Evolutionary conservation across 768 basidiomycete species (phyloP), one percentile per base, ranked within the genome.

Genomic region (Dictyophora rubrovolvata): DNA sequence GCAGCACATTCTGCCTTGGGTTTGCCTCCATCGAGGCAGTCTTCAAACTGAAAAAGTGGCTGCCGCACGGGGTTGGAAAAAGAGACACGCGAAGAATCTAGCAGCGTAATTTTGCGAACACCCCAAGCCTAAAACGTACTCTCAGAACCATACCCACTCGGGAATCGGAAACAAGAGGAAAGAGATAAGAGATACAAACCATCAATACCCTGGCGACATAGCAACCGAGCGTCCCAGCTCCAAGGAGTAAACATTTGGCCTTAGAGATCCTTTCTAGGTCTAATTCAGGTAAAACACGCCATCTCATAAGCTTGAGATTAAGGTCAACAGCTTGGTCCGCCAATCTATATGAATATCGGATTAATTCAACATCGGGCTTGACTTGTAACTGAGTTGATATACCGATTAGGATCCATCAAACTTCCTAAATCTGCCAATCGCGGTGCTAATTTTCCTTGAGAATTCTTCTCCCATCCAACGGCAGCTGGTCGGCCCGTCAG

Each of bases 41-140:
- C 96, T 58, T 86, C 85, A 64, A 97, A 98, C 64, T 93, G 89
- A 66, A 98, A 99, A 7, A 99, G 75, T 1, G 96, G 96, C 69
- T 99, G 96, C 36, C 96, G 81, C 52, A 97, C 96, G 2, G 96
- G 96, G 70, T 99, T 98, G 20, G 93, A 97, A 72, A 94, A 98
- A 0, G 93, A 94, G 11, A 98, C 94, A 48, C 79, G 83, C 0
- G 85, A 84, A 16, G 89, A 94, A 72, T 99, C 95, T 52, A 96
- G 84, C 48, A 99, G 81, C 0, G 93, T 93, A 67, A 98, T 96
- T 10, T 80, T 93, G 23, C 92, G 82, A 11, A 98, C 87, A 10
- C 96, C 95, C 95, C 96, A 98, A 6, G 86, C 94, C 94, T 95
- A 61, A 48, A 1, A 51, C 21, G 7, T 8, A 4, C 5, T n/a